Conservation (phyloP, 495 filamentous ascomycete species). For the Penicillium verhagenii region DNA sequence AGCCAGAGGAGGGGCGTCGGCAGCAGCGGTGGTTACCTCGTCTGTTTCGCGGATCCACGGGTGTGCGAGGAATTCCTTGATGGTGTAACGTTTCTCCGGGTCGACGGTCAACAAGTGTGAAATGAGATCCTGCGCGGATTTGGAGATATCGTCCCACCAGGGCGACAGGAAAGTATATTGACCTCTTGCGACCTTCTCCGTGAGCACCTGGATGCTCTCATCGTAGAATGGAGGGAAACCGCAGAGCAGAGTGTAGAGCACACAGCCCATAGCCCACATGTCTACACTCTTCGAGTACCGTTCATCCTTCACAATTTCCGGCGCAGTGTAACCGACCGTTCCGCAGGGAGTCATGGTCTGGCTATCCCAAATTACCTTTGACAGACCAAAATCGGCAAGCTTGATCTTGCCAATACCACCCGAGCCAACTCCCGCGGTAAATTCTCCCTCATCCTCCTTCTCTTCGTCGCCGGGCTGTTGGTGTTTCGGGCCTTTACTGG, state of each 20-base stretch:
- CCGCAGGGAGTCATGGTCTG: slow-evolving; percentile 99
- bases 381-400: slow-evolving; percentile 96
- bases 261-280: slow-evolving; percentile 98
- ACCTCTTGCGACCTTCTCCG: slow-evolving; percentile 94
- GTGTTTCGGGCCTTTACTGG: slow-evolving; percentile 75
- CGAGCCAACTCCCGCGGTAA: slow-evolving; percentile 75
- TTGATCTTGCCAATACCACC: slow-evolving; percentile 95
- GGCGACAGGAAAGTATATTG: slow-evolving; percentile 98
- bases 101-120: slow-evolving; percentile 92
- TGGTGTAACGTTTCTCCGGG: slow-evolving; percentile 85
- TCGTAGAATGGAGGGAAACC: slow-evolving; percentile 99
- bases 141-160: slow-evolving; percentile 99
- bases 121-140: slow-evolving; percentile 90
- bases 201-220: slow-evolving; percentile 94
- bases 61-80: slow-evolving; percentile 83
- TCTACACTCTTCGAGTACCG: slow-evolving; percentile 98
- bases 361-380: slow-evolving; percentile 96
- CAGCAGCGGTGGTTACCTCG: slow-evolving; percentile 72
- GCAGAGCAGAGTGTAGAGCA: slow-evolving; percentile 93
- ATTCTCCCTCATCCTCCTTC: slow-evolving; percentile 96
- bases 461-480: slow-evolving; percentile 87
- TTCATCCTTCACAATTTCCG: slow-evolving; percentile 98
- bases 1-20: slow-evolving; percentile 74
- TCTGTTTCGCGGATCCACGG: slow-evolving; percentile 83
- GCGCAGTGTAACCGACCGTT: slow-evolving; percentile 97